These are phyloP conservation scores for Nemania sp. DNA, from an alignment of 2,329 filamentous ascomycete genomes.

Conservation along the genomic window DNA sequence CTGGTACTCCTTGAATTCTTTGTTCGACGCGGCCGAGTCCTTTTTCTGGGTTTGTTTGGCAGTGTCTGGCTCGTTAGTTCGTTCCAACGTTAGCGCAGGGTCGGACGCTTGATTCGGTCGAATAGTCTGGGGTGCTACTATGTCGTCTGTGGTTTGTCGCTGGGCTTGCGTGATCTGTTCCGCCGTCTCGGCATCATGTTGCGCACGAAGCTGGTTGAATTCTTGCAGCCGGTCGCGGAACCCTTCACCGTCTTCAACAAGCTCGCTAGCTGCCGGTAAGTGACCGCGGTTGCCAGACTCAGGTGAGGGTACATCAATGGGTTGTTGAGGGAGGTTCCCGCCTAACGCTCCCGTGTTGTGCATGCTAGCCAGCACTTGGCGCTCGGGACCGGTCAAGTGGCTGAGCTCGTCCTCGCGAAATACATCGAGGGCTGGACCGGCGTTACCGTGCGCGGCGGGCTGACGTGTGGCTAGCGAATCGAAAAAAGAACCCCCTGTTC, in stretches of 20 bases:
- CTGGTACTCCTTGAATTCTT: conserved; percentile 79
- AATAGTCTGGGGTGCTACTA: conserved; percentile 32
- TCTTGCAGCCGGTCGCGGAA: conserved; percentile 81
- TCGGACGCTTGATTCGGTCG: conserved; percentile 32
- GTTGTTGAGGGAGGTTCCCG: conserved; percentile 54
- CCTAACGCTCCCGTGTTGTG: conserved; percentile 51
- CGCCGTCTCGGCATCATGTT: conserved; percentile 70
- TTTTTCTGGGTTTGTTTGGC: conserved; percentile 39
- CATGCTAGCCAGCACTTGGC: conserved; percentile 63
- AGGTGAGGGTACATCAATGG: conserved; percentile 54
- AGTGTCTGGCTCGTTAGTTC: conserved; percentile 35
- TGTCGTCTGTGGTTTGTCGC: conserved; percentile 32
- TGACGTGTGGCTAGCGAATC: conserved; percentile 65
- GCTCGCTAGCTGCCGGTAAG: conserved; percentile 63
- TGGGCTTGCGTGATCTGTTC: conserved; percentile 45
- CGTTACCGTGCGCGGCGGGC: conserved; percentile 56
- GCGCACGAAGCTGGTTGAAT: conserved; percentile 82
- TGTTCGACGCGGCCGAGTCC: conserved; percentile 47
- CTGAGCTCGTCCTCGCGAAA: conserved; percentile 81
- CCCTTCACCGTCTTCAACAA: conserved; percentile 67
- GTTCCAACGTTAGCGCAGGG: conserved; percentile 24
- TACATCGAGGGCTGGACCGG: conserved; percentile 62
- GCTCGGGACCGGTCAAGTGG: conserved; percentile 68
- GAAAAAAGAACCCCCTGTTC: conserved; percentile 76
- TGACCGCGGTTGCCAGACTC: conserved; percentile 58